Base-by-base conservation (phyloP, 768 basidiomycete species). In the Suillus americanus region DNA sequence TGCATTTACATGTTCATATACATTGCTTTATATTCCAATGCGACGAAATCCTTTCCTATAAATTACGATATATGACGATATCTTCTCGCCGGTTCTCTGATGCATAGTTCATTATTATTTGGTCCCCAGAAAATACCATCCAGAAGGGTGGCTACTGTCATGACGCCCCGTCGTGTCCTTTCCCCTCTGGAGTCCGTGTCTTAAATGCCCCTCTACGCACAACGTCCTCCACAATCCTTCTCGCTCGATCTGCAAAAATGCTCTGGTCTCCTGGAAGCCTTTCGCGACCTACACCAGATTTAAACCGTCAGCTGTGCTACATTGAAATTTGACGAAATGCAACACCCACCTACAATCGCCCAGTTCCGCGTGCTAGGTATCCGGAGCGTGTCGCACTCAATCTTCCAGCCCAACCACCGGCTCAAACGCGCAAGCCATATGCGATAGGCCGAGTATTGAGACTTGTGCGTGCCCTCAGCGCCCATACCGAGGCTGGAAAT, bases 351-450 rank as follows among this genome's bases (percentile, higher is more conserved):
- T 37, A 97, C 77, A 60, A 97, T 83, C 0, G 90, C 92, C 94
- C 95, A 97, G 72, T 95, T 95, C 64, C 94, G 85, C 46, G 97
- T 97, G 74, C 92, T 94, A 1, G 96, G 96, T 14, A 99, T 96
- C 65, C 97, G 81, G 68, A 99, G 75, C 30, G 81, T 85, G 76
- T 99, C 97, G 62, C 87, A 87, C 75, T 97, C 96, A 14, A 95
- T 82, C 65, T 85, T 81, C 92, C 95, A 98, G 3, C 96, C 97
- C 72, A 88, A 91, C 70, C 86, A 79, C 63, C 85, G 69, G 50
- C 88, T 89, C 65, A 93, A 73, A 62, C 82, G 81, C 0, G 92
- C 93, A 40, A 99, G 77, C 92, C 93, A 99, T 62, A 93, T 88
- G 25, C 95, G 81, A 78, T 97, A 99, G 72, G 83, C 82, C 63